A percentile compares a stretch with the other conserved stretches of the same genome.
These are phyloP conservation scores for Bryoerythrophyllum caledonicum DNA, from an alignment of 225 moss, liverwort and hornwort species.

Conservation along the genomic window DNA sequence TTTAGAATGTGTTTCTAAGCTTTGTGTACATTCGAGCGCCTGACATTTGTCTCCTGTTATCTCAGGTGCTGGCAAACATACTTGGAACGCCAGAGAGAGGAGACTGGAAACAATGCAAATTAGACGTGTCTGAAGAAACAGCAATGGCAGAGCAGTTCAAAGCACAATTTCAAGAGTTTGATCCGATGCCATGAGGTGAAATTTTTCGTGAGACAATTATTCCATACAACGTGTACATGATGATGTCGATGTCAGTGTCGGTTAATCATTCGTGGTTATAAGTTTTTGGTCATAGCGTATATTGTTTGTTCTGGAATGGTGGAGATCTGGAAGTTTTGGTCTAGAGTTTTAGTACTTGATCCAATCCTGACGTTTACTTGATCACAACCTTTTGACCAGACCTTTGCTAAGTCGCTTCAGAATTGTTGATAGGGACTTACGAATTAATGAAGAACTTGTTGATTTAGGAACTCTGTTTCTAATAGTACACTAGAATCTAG, in stretches of 20 bases:
- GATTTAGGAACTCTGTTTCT: too few species aligned
- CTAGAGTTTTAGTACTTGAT: too few species aligned
- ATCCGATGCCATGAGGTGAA: constrained; percentile 68
- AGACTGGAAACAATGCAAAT: constrained; percentile 93
- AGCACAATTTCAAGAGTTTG: constrained; percentile 74
- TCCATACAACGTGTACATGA: not conserved
- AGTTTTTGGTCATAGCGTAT: not conserved
- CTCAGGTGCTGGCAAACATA: constrained; percentile 81
- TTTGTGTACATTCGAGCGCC: not conserved
- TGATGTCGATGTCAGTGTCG: constrained; percentile 19
- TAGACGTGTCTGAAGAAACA: constrained; percentile 70
- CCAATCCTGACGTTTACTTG: too few species aligned
- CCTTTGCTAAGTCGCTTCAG: too few species aligned
- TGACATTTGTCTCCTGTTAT: constrained; percentile 2
- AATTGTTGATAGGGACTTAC: too few species aligned
- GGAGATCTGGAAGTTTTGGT: not conserved
- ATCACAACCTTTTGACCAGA: too few species aligned
- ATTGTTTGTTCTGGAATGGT: not conserved
- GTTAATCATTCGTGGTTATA: not conserved
- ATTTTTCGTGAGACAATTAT: not conserved
- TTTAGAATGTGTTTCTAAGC: not conserved
- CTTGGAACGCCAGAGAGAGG: constrained; percentile 83
- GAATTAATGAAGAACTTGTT: too few species aligned
- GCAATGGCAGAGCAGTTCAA: constrained; percentile 80
- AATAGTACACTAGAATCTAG: too few species aligned